Base-by-base conservation (phyloP, 768 basidiomycete species). In the Mycena amicta region DNA sequence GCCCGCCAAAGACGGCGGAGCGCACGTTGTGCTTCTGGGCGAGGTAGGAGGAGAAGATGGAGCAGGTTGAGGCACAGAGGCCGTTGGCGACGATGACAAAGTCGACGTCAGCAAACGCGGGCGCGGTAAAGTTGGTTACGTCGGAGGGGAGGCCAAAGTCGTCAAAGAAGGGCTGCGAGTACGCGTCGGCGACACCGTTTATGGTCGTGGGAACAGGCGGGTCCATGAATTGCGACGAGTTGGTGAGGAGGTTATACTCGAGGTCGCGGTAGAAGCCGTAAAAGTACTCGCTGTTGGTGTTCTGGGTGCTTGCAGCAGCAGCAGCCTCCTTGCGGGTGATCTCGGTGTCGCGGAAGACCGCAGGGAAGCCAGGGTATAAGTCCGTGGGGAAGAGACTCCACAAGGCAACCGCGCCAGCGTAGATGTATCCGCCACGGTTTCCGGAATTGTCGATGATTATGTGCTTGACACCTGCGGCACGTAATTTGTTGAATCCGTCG, bases 161-260 rank as follows among this genome's bases (percentile, higher is more conserved):
- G 55, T 65, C 63, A 31, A 62, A 54, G 57, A 65, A 59, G 30
- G 23, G 31, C 23, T 65, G 43, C 26, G 63, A 62, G 52, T 52
- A 65, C 4, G 63, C 57, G 39, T 65, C 63, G 0, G 18, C 1
- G 40, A 65, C 33, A 28, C 63, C 63, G 52, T 65, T 65, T 28
- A 65, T 37, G 5, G 18, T 43, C 39, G 58, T 51, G 2, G 63
- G 57, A 1, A 65, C 60, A 8, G 63, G 45, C 13, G 63, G 63
- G 47, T 59, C 55, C 53, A 62, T 56, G 45, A 64, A 64, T 23
- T 64, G 63, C 15, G 28, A 49, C 51, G 46, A 53, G 51, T 31
- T 52, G 2, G 30, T 51, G 5, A 64, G 33, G 47, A 61, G 57
- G 33, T 25, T 53, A 43, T 64, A 64, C 2, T 61, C 37, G 41